Base-by-base conservation (phyloP, 768 basidiomycete genomes). In the Cystoderma amianthinum region DNA sequence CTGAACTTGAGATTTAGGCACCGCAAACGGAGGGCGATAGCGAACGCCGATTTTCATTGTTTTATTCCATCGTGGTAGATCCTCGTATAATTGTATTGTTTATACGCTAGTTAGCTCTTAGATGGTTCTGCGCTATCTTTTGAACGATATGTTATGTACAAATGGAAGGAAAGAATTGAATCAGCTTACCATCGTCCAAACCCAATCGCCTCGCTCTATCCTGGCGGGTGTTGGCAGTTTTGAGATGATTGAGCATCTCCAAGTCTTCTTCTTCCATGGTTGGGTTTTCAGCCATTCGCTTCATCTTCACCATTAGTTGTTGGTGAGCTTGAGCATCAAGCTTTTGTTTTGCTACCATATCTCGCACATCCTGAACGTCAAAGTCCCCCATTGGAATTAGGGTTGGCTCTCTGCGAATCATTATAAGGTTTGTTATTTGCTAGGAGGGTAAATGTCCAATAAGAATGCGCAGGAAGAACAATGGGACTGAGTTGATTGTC, bases 381-480 rank as follows among this genome's bases (percentile, higher is more conserved):
- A 69, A 58, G 57, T 89, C 86, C 45, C 68, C 76, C 76, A 91
- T 78, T 20, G 72, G 74, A 48, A 91, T 84, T 42, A 84, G 69
- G 1, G 87, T 87, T 4, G 88, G 86, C 16, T 72, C 69, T 37
- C 87, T 71, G 38, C 88, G 78, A 54, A 91, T 85, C 88, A 91
- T 80, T 34, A 38, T 25, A 18, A 39, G 43, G 36, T 37, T 42
- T 24, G 38, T 33, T 44, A 39, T 34, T 41, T 47, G 41, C 44
- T 42, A 43, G 39, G 42, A 16, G 43, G 35, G 44, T 45, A 36
- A 46, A 43, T 42, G 48, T 49, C 51, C n/a, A 48, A 50, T 47
- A 47, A 46, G 48, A 39, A 42, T 36, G 52, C 42, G 34, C 36
- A 42, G 25, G 17, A 24, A 22, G 12, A 36, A 12, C 13, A 18